These are phyloP conservation scores for Scedosporium minutisporum DNA, from an alignment of 2,329 filamentous ascomycete species.

Conservation along the genomic window DNA sequence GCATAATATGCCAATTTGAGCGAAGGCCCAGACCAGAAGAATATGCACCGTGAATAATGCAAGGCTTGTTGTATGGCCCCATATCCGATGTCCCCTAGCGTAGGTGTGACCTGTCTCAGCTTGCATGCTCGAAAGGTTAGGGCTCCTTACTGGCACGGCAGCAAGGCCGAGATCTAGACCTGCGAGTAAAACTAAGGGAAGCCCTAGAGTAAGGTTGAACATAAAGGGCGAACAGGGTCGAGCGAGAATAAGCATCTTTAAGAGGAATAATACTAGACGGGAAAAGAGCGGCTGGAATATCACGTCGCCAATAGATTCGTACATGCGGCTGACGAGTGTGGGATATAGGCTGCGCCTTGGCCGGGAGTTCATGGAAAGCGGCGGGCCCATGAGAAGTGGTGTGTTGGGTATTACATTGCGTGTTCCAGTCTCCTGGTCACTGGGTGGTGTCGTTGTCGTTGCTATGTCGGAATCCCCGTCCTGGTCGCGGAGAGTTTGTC, in stretches of 20 bases:
- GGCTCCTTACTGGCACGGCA: not conserved
- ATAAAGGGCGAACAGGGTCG: slow-evolving; percentile 64
- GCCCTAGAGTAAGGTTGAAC: slow-evolving; percentile 52
- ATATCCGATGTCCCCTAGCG: not conserved
- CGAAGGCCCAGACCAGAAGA: not conserved
- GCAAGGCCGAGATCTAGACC: slow-evolving; percentile 51
- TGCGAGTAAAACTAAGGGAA: slow-evolving; percentile 60
- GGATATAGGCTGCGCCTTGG: not conserved
- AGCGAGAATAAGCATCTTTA: slow-evolving; percentile 58
- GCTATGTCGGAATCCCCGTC: slow-evolving; percentile 12
- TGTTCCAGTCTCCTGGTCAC: slow-evolving; percentile 16
- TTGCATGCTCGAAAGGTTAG: too few species aligned
- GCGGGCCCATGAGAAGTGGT: slow-evolving; percentile 10
- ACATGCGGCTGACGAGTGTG: not conserved
- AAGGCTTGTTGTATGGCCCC: not conserved
- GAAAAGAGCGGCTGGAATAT: slow-evolving; percentile 27
- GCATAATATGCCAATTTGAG: not conserved
- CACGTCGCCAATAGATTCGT: not conserved
- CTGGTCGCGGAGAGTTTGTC: slow-evolving; percentile 7
- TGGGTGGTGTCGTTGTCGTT: slow-evolving; percentile 4
- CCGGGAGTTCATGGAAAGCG: not conserved
- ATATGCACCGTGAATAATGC: slow-evolving; percentile 1
- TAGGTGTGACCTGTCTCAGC: not conserved
- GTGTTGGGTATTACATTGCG: slow-evolving; percentile 6
- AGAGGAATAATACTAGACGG: slow-evolving; percentile 54